Conservation (phyloP, 176 grass and related monocot genomes). For the Raddia guianensis region DNA sequence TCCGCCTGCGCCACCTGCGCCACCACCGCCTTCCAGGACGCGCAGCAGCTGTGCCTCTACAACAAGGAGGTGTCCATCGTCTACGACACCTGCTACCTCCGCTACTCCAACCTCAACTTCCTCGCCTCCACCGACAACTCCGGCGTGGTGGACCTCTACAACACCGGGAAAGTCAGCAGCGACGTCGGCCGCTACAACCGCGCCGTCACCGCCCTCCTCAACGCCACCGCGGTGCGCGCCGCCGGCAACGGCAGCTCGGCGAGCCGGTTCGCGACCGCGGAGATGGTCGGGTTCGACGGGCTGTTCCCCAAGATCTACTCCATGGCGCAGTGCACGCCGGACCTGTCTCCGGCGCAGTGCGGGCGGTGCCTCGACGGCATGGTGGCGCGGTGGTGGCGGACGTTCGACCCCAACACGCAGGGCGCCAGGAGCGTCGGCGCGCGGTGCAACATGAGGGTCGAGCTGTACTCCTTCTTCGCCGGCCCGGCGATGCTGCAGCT, state of each 20-base stretch:
- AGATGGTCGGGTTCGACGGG: slow-evolving; percentile 24
- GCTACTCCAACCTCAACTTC: slow-evolving; percentile 53
- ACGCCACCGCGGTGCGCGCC: slow-evolving; percentile 24
- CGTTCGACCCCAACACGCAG: slow-evolving; percentile 10
- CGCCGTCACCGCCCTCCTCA: slow-evolving; percentile 27
- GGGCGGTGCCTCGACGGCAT: slow-evolving; percentile 34
- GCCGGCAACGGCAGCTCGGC: slow-evolving; percentile 4
- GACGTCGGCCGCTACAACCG: slow-evolving; percentile 1
- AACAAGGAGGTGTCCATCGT: slow-evolving; percentile 28
- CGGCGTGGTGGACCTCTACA: background rate
- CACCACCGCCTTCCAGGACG: slow-evolving; percentile 4
- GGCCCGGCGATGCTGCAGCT: background rate
- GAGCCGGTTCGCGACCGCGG: slow-evolving; percentile 46
- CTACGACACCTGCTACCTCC: slow-evolving; percentile 49
- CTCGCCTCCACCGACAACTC: slow-evolving; percentile 34
- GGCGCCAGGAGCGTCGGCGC: slow-evolving; percentile 36
- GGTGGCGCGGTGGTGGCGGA: background rate
- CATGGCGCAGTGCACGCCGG: slow-evolving; percentile 58
- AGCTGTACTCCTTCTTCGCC: slow-evolving; percentile 28
- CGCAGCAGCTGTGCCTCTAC: slow-evolving; percentile 37
- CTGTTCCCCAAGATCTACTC: slow-evolving; percentile 43
- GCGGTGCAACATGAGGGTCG: slow-evolving; percentile 43
- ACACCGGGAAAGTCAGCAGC: background rate
- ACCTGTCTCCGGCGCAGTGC: slow-evolving; percentile 41
- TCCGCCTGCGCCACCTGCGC: slow-evolving; percentile 40